Evolutionary conservation across 225 moss, liverwort and hornwort species (phyloP), one percentile per base, ranked within the genome.

Genomic region (Bryoerythrophyllum caledonicum): DNA sequence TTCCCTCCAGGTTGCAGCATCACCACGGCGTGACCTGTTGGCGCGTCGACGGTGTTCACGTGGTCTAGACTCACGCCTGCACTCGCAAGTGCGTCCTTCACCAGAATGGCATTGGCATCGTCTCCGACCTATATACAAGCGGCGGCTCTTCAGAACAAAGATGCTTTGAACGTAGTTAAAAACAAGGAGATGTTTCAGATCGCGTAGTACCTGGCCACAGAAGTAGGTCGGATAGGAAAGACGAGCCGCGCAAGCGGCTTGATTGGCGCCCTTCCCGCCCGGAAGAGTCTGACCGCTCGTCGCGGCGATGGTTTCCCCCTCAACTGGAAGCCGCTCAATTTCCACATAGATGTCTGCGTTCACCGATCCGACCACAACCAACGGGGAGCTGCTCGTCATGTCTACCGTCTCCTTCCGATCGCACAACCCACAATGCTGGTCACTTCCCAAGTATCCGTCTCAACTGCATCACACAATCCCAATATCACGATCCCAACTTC

Each of bases 1-100:
- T 76, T 82, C 53, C 90, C 88, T 63, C 82, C 88, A 27, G 90
- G 90, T 76, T 90, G 88, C 53, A 90, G 82, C 88, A 90, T 88
- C 64, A 88, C 90, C 61, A 90, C 81, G 52, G 90, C 85, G 66
- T 90, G 85, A 67, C 88, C 90, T 66, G 90, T 90, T 38, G 90
- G 88, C 60, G 71, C 85, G 13, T 65, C 37, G 30, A 90, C 88
- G 40, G 81, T 69, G 43, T 78, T 85, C 62, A 90, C 64, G 78
- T 88, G 88, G 60, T 88, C 85, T 37, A 90, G 74, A 71, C 58
- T 76, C 65, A 90, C 90, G 41, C 90, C 90, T 27, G 87, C 83
- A 74, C 63, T 27, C 75, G 76, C 78, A 77, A 90, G 85, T 24
- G 90, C 86, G 37, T 88, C 80, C 75, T 83, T 87, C 16, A 90